Percentiles rank a stretch among this genome's conserved stretches.
Evolutionary conservation across 2,329 filamentous ascomycete species (phyloP).

Genomic region (Colletotrichum liriopes): DNA sequence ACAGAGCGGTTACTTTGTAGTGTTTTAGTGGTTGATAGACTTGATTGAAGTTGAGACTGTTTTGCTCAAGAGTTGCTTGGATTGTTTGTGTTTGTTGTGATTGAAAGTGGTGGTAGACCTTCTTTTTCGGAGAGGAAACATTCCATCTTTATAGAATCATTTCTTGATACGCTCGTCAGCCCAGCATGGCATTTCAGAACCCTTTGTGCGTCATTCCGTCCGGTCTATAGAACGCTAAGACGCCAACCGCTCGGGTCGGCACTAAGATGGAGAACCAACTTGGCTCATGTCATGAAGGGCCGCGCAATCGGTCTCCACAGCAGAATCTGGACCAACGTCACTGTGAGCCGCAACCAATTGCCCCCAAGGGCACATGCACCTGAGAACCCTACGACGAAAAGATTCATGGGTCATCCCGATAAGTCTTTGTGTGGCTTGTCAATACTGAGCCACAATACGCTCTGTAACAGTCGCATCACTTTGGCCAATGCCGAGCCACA

Average conservation of each 20-base stretch:
- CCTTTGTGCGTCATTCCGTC: constrained; percentile 38
- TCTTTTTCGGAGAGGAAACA: neutral
- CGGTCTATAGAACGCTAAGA: constrained; percentile 28
- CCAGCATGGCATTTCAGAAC: constrained; percentile 19
- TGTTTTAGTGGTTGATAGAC: neutral
- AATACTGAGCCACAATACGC: constrained; percentile 16
- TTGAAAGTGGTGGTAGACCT: neutral
- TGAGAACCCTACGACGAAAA: neutral
- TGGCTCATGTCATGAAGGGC: constrained; percentile 39
- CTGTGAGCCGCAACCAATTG: constrained; percentile 2
- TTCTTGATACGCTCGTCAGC: neutral
- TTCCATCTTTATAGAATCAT: neutral
- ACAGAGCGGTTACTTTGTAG: no score
- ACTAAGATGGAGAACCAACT: constrained; percentile 16
- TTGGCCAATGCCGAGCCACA: constrained; percentile 27
- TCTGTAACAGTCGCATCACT: neutral
- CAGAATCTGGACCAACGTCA: constrained; percentile 34
- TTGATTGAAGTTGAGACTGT: neutral
- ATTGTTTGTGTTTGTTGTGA: neutral
- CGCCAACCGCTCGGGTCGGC: constrained; percentile 21
- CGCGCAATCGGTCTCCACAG: constrained; percentile 35
- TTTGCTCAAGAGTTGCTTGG: neutral
- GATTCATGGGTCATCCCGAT: constrained; percentile 6
- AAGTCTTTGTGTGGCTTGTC: constrained; percentile 20
- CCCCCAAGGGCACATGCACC: constrained; percentile 8